phyloP scores from a whole-genome alignment of 2,329 filamentous ascomycete species.

The Helotiales sp. region DNA sequence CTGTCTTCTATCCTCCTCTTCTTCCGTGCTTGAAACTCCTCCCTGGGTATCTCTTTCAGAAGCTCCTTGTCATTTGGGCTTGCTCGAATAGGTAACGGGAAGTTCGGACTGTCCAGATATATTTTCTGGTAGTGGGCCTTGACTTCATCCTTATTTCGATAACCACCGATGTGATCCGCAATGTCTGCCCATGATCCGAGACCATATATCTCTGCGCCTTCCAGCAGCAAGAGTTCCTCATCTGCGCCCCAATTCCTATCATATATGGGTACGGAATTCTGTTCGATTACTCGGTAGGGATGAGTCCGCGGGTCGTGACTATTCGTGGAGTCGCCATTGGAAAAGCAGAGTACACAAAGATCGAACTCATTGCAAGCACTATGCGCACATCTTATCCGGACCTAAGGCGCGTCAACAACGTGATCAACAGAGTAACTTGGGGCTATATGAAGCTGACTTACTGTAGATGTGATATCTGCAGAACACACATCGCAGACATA shows the following conservation, averaged over 20 bases:
- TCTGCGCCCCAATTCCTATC: slow-evolving; percentile 95
- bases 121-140: slow-evolving; percentile 89
- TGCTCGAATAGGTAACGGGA: slow-evolving; percentile 84
- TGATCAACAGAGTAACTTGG: neutral
- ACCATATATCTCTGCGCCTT: slow-evolving; percentile 94
- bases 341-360: slow-evolving; percentile 93
- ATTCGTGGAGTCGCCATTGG: slow-evolving; percentile 75
- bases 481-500: slow-evolving; percentile 98
- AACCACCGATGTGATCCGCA: slow-evolving; percentile 95
- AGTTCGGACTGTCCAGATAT: slow-evolving; percentile 79
- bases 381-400: slow-evolving; percentile 86
- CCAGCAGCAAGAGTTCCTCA: slow-evolving; percentile 88
- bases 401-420: slow-evolving; percentile 49
- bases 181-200: slow-evolving; percentile 97
- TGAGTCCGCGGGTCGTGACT: slow-evolving; percentile 86
- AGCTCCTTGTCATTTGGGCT: slow-evolving; percentile 79
- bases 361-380: slow-evolving; percentile 88
- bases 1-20: slow-evolving; percentile 91
- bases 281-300: slow-evolving; percentile 91
- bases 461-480: slow-evolving; percentile 94
- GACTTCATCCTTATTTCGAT: slow-evolving; percentile 91
- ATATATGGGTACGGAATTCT: slow-evolving; percentile 97
- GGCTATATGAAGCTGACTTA: slow-evolving; percentile 47
- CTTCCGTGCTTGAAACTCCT: slow-evolving; percentile 91
- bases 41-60: slow-evolving; percentile 77